Evolutionary conservation across 306 rosid genomes (phyloP).

Genomic region (Malus orientalis): DNA sequence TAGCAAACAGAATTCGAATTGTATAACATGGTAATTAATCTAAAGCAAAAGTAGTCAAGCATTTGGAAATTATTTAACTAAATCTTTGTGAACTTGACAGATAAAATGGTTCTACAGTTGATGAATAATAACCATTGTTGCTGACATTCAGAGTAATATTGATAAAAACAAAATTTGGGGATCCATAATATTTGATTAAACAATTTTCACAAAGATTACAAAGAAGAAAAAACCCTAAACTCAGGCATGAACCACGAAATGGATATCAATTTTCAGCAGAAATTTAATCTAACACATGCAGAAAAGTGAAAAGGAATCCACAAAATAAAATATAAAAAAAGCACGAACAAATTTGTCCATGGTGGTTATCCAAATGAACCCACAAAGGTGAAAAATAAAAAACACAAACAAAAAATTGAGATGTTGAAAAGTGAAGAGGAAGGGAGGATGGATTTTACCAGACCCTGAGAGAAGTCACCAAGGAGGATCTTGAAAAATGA

Average conservation of each 20-base stretch:
- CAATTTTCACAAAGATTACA: background rate
- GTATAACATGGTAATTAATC: background rate
- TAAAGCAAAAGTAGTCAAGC: background rate
- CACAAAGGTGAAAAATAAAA: background rate
- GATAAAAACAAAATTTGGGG: background rate
- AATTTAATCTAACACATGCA: background rate
- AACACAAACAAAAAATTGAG: background rate
- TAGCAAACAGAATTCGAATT: background rate
- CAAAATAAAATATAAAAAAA: background rate
- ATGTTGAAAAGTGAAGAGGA: background rate
- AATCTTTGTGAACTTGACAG: background rate
- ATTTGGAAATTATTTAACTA: background rate
- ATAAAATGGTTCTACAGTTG: background rate
- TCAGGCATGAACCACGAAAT: background rate
- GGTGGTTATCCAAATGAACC: background rate
- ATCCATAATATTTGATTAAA: too few species aligned
- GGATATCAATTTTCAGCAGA: background rate
- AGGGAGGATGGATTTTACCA: background rate
- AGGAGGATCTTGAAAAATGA: background rate
- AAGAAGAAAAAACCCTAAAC: background rate
- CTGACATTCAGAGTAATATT: background rate
- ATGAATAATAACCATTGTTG: background rate
- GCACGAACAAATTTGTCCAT: too few species aligned
- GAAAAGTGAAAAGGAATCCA: background rate
- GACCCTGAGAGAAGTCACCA: constrained; percentile 3